Conservation (phyloP, 2,329 filamentous ascomycete genomes). For the Aspergillus ibericus region DNA sequence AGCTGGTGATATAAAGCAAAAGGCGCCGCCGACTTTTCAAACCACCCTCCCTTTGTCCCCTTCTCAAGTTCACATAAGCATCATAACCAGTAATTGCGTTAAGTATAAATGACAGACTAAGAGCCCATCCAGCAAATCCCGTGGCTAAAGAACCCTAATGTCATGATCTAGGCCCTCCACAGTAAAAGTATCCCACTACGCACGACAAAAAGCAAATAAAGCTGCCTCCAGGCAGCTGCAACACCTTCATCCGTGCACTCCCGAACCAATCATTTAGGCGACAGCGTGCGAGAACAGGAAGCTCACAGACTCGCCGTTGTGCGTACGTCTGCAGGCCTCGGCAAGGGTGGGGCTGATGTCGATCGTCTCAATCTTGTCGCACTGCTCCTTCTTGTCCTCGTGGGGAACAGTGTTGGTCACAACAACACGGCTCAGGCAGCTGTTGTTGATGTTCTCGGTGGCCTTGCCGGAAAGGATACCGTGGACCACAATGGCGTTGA, state of each 20-base stretch:
- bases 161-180: not conserved
- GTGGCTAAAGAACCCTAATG: not conserved
- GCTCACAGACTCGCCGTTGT: conserved; percentile 54
- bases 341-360: conserved; percentile 78
- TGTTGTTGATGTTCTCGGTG: conserved; percentile 80
- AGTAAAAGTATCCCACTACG: not conserved
- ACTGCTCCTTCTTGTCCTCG: conserved; percentile 74
- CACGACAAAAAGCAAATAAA: conserved; percentile 6
- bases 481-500: conserved; percentile 93
- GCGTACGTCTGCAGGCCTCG: conserved; percentile 51
- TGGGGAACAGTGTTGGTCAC: conserved; percentile 88
- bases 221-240: not conserved
- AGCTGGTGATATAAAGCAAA: conserved; percentile 1
- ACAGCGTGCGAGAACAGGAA: conserved; percentile 53
- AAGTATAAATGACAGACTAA: not conserved
- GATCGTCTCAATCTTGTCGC: conserved; percentile 81
- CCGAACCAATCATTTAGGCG: conserved; percentile 24
- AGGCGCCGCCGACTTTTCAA: conserved; percentile 11
- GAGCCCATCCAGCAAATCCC: not conserved
- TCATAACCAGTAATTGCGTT: conserved; percentile 11
- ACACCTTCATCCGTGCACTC: not conserved
- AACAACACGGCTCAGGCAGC: conserved; percentile 73
- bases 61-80: conserved; percentile 13
- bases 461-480: conserved; percentile 87
- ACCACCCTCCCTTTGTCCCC: conserved; percentile 6